phyloP scores from a whole-genome alignment of 1,284 basidiomycete genomes.

The Dichomitus squalens region DNA sequence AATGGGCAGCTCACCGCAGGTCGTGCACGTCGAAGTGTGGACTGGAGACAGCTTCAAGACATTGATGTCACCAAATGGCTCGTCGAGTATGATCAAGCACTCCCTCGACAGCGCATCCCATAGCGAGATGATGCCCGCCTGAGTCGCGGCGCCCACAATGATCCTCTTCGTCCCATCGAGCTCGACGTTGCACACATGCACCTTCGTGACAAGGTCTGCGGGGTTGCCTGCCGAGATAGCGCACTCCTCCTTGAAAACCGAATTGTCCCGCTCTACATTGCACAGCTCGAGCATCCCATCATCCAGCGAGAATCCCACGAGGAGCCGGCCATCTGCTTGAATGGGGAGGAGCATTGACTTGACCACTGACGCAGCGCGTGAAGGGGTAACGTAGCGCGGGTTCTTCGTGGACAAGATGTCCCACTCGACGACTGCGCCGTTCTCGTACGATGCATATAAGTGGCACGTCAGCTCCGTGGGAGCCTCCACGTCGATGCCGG shows the following conservation, averaged over 20 bases:
- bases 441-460: conserved; percentile 60
- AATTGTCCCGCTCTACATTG: conserved; percentile 47
- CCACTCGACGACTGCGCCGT: conserved; percentile 60
- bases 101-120: conserved; percentile 68
- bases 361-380: conserved; percentile 45
- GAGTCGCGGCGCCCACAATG: conserved; percentile 64
- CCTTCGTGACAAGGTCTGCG: conserved; percentile 51
- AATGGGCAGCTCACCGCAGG: conserved; percentile 66
- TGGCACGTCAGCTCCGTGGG: conserved; percentile 26
- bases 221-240: conserved; percentile 59
- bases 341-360: conserved; percentile 51
- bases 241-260: conserved; percentile 43
- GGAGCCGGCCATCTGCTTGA: conserved; percentile 44
- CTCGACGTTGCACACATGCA: conserved; percentile 54
- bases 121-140: conserved; percentile 67
- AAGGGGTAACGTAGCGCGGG: conserved; percentile 47
- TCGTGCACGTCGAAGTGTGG: conserved; percentile 54
- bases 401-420: conserved; percentile 39
- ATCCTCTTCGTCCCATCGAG: conserved; percentile 51
- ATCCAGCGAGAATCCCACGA: conserved; percentile 60
- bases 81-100: conserved; percentile 61
- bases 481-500: conserved; percentile 13
- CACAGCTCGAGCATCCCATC: conserved; percentile 66
- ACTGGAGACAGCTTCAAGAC: conserved; percentile 56
- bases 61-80: conserved; percentile 54